Conservation (phyloP, 2,329 filamentous ascomycete genomes). For the Aurifilum marmelostoma region DNA sequence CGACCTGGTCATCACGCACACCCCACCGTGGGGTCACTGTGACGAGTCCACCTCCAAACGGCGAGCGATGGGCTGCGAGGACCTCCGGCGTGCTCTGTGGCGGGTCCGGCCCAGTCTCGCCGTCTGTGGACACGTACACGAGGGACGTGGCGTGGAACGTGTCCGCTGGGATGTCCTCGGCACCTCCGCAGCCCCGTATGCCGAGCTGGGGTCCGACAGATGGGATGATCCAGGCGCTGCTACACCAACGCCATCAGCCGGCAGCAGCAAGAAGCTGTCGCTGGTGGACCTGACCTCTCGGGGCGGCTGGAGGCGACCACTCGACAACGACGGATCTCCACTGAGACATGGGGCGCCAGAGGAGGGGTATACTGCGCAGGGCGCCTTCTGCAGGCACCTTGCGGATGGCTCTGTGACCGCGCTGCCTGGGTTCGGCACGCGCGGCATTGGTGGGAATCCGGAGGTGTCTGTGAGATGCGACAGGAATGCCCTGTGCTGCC, state of each 20-base stretch:
- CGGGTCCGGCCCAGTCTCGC: slow-evolving; percentile 65
- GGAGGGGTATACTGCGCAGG: not conserved
- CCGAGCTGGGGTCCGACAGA: slow-evolving; percentile 46
- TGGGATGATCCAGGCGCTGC: slow-evolving; percentile 64
- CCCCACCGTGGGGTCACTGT: slow-evolving; percentile 63
- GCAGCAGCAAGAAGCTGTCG: slow-evolving; percentile 66
- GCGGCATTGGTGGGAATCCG: slow-evolving; percentile 47
- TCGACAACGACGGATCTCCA: slow-evolving; percentile 52
- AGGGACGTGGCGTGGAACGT: slow-evolving; percentile 64
- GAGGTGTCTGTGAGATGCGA: slow-evolving; percentile 45
- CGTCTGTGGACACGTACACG: slow-evolving; percentile 75
- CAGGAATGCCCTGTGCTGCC: slow-evolving; percentile 43
- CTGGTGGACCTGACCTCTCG: slow-evolving; percentile 62
- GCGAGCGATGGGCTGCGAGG: slow-evolving; percentile 60
- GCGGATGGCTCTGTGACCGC: slow-evolving; percentile 23
- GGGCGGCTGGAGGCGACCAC: slow-evolving; percentile 39
- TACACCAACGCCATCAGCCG: slow-evolving; percentile 31
- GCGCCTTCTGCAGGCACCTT: slow-evolving; percentile 1
- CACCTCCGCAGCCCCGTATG: slow-evolving; percentile 44
- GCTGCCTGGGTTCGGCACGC: slow-evolving; percentile 37
- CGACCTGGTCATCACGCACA: slow-evolving; percentile 73
- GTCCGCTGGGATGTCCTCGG: slow-evolving; percentile 61
- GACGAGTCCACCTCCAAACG: slow-evolving; percentile 50
- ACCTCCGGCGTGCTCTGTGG: slow-evolving; percentile 60
- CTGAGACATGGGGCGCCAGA: not conserved